Evolutionary conservation across 2,329 filamentous ascomycete species (phyloP), one percentile per base, ranked within the genome.

Genomic region (Arthrobotrys musiformis): DNA sequence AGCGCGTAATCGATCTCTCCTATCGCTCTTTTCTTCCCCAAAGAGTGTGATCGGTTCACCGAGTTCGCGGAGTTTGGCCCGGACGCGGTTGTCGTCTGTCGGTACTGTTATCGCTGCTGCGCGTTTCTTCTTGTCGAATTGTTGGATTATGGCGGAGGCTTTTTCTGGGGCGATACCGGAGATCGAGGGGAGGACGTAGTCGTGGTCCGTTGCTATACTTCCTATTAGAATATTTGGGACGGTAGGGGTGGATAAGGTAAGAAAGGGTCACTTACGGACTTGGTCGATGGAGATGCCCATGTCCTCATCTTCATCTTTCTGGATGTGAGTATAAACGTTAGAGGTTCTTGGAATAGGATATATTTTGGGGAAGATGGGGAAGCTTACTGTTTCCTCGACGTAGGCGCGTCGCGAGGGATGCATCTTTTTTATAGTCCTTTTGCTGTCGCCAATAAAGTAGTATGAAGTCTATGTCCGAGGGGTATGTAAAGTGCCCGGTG

Each of bases 11-110:
- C 95, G 89, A 82, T 97, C 94, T 85, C 96, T 88, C 75, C 95
- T 87, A 81, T 98, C 94, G 26, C 89, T 90, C 0, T 91, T 90
- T 0, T 92, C 93, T 85, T 99, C 95, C 73, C 94, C 95, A 79
- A 99, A 99, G 0, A 98, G 87, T 0, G 94, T 99, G 68, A 98
- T 90, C 9, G 95, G 95, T 82, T 99, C 92, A n/a, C 92, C 93
- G 79, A 97, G 87, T 81, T 95, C 91, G 79, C 95, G 90, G 74
- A 98, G 87, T 79, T 89, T 90, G 40, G 90, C 87, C 77, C 93
- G 92, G 56, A 99, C 94, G 81, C 92, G 90, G 78, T 88, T 90
- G 86, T 99, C 95, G 83, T 97, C 94, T 67, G 96, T 99, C 0
- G 94, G 95, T 2, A 99, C 95, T 11, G 92, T 91, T 80, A 98